Conservation (phyloP, 2,329 filamentous ascomycete species). For the Trichoderma breve region DNA sequence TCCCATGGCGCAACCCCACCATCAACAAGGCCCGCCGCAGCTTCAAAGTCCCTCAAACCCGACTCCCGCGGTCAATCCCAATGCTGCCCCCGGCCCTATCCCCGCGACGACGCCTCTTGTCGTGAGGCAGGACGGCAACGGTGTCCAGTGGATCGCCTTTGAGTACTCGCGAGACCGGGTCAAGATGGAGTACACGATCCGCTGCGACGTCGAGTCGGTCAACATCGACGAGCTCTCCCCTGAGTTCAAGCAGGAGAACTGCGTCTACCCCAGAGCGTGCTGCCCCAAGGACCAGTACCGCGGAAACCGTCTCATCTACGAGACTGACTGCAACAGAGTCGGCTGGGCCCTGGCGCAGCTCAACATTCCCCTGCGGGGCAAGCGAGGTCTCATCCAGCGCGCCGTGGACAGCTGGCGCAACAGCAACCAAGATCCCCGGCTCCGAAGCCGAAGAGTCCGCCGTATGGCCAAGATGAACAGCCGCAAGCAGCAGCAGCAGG, state of each 20-base stretch:
- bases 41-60: constrained; percentile 39
- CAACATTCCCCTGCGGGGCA: constrained; percentile 86
- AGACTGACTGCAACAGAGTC: constrained; percentile 99
- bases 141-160: constrained; percentile 98
- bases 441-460: constrained; percentile 87
- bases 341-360: constrained; percentile 97
- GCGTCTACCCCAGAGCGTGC: constrained; percentile 93
- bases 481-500: constrained; percentile 65
- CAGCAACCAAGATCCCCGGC: constrained; percentile 91
- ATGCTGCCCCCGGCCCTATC: constrained; percentile 91
- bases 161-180: constrained; percentile 96
- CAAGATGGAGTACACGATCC: constrained; percentile 99
- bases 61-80: constrained; percentile 68
- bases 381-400: constrained; percentile 91
- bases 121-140: constrained; percentile 90
- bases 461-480: constrained; percentile 95
- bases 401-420: constrained; percentile 99
- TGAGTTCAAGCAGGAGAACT: constrained; percentile 98
- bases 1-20: constrained; percentile 40
- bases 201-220: constrained; percentile 95
- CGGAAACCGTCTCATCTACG: constrained; percentile 91
- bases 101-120: constrained; percentile 94
- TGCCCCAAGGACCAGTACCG: constrained; percentile 95
- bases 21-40: constrained; percentile 39
- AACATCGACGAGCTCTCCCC: constrained; percentile 79